Conservation (phyloP, 495 filamentous ascomycete species). For the Viridothelium virens region DNA sequence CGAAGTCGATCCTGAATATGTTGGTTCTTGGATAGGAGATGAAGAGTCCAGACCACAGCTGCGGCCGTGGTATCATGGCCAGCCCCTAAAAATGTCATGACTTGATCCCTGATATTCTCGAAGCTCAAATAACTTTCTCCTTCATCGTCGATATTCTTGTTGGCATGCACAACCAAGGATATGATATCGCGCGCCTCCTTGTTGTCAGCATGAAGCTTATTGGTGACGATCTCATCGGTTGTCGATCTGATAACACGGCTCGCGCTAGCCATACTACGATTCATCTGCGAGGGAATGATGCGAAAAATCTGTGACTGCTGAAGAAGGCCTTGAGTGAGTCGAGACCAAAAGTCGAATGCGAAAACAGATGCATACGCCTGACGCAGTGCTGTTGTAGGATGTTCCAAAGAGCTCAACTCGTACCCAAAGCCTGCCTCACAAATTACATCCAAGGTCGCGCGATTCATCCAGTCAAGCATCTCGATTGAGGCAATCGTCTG, state of each 20-base stretch:
- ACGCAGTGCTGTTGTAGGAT: slow-evolving; percentile 58
- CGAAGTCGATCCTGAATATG: slow-evolving; percentile 51
- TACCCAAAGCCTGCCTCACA: slow-evolving; percentile 72
- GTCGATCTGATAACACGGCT: slow-evolving; percentile 51
- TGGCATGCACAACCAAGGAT: slow-evolving; percentile 52
- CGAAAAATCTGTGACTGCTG: slow-evolving; percentile 39
- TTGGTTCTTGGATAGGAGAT: slow-evolving; percentile 51
- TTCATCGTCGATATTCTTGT: slow-evolving; percentile 54
- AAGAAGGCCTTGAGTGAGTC: slow-evolving; percentile 42
- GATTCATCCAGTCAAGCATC: slow-evolving; percentile 55
- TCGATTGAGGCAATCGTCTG: slow-evolving; percentile 48
- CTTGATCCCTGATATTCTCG: slow-evolving; percentile 75
- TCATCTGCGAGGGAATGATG: slow-evolving; percentile 57
- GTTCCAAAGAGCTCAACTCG: slow-evolving; percentile 64
- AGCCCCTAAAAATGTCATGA: slow-evolving; percentile 92
- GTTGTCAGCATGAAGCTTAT: slow-evolving; percentile 57
- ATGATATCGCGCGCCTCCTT: slow-evolving; percentile 64
- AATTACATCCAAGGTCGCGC: slow-evolving; percentile 84
- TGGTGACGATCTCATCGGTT: slow-evolving; percentile 57
- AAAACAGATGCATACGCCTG: slow-evolving; percentile 53
- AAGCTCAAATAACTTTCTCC: slow-evolving; percentile 61
- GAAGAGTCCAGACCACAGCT: slow-evolving; percentile 53
- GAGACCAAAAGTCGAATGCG: slow-evolving; percentile 38
- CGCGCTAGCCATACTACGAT: slow-evolving; percentile 50
- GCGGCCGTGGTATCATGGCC: slow-evolving; percentile 77